Evolutionary conservation across 75 land plant species (phyloP), one percentile per base, ranked within the genome.

Genomic region (Sequoia sempervirens): DNA sequence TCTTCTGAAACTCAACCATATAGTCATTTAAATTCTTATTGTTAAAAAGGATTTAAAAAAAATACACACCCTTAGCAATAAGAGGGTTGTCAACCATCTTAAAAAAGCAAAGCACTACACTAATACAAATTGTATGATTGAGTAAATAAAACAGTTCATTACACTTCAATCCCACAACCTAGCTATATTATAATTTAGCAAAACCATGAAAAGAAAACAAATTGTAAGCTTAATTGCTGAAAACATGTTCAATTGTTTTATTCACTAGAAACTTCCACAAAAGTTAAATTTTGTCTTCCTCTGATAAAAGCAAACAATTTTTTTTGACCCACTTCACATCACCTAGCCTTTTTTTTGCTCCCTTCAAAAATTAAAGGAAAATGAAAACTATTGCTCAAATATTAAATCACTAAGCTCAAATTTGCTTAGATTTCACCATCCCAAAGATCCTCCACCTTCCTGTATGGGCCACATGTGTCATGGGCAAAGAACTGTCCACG

Each of bases 371-470:
- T 18, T 20, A 28, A 61, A 61, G 9, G 26, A 18, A 56, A 56
- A 56, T 56, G 61, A 56, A 56, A 56, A 56, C 4, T 56, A 18
- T 56, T 18, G 23, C 61, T 56, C 5, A 18, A 9, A n/a, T 28
- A 70, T 70, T 32, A 28, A 28, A 70, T 37, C 11, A 26, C 10
- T 32, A 32, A 70, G 3, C 73, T 10, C 32, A 70, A 70, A 32
- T 32, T 68, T 70, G 72, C 81, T 89, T 87, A 91, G 34, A 90
- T 84, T 79, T 92, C 92, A 17, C 91, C 94, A 87, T 92, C 96
- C 96, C 96, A 94, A 1, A 94, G 82, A 43, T 92, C 96, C 82
- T 94, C 90, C 26, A 92, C 76, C 23, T 82, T 87, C 61, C 84
- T 88, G 91, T 89, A 94, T 2, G 82, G 80, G 68, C 92, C 83